Percentiles rank a stretch among this genome's conserved stretches.
Evolutionary conservation across 225 moss, liverwort and hornwort genomes (phyloP).

Genomic region (Pseudoscleropodium purum): DNA sequence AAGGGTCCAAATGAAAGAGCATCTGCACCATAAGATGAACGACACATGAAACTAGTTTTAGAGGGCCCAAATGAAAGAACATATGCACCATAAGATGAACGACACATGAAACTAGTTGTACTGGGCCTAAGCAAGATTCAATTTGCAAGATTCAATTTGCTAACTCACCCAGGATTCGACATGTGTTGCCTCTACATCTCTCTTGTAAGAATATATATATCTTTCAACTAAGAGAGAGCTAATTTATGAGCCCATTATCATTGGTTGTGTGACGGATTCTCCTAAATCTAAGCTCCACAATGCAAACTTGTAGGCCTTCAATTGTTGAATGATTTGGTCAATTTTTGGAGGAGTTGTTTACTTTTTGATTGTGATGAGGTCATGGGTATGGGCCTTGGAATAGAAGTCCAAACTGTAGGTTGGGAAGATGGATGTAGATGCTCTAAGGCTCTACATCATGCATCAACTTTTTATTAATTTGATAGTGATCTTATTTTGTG

Average conservation of each 20-base stretch:
- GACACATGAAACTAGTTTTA: too few relatives aligned
- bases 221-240: neutral
- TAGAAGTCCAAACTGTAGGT: accelerated
- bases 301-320: neutral
- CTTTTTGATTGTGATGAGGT: too few relatives aligned
- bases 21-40: too few relatives aligned
- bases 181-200: accelerated
- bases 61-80: too few relatives aligned
- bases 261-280: neutral
- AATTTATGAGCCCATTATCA: accelerated
- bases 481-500: neutral
- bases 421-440: too few relatives aligned
- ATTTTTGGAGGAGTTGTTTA: accelerated
- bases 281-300: accelerated
- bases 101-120: neutral
- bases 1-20: too few relatives aligned
- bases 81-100: too few relatives aligned
- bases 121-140: neutral
- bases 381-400: too few relatives aligned
- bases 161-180: neutral
- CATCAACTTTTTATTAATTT: neutral
- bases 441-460: accelerated
- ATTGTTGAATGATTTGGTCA: neutral
- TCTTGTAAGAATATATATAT: neutral
- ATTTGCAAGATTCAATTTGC: accelerated